Evolutionary conservation across 352 stramenopile genomes (phyloP), one percentile per base, ranked within the genome.

Genomic region (Phytopythium helicoides): DNA sequence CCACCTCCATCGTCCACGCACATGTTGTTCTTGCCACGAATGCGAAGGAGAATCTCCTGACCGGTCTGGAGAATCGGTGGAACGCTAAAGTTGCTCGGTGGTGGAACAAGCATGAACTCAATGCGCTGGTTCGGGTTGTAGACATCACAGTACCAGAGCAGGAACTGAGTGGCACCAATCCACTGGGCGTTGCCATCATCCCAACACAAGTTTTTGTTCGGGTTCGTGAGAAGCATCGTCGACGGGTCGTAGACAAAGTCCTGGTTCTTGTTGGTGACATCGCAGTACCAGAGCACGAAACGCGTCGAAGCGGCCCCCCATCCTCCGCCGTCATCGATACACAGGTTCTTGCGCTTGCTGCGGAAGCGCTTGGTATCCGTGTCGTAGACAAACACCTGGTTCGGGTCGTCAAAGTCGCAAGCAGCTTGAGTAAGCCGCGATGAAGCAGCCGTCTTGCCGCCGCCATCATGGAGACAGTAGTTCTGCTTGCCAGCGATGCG

Each of bases 1-100:
- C 54, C 64, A 10, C 58, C 64, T 1, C 68, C 68, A 26, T 77
- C 68, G 22, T 73, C 68, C 8, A 77, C 31, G 33, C 68, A 77
- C 15, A 76, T 18, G 12, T 62, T 60, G 36, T 46, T 47, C 28
- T 72, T 71, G 6, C 59, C 54, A 7, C 46, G 48, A 36, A 60
- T 34, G 16, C 63, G 59, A 36, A 71, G 31, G 45, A 71, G 31
- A 34, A 64, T 42, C 22, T 68, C 46, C 34, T 66, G 54, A 22
- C 46, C 58, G 23, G 62, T 46, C 4, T 41, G 23, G 18, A 36
- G 48, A 41, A 36, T 53, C 54, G 15, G 48, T 56, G 5, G 52
- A 56, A 11, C 49, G 56, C 52, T 18, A 28, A 36, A 4, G 18
- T 2, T 33, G 28, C 19, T 21, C 55, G 56, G 31, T 54, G 38